Percentiles rank a stretch among this genome's conserved stretches.
Conservation (phyloP, 1,139 yeast species). For the Lodderomyces theae region DNA sequence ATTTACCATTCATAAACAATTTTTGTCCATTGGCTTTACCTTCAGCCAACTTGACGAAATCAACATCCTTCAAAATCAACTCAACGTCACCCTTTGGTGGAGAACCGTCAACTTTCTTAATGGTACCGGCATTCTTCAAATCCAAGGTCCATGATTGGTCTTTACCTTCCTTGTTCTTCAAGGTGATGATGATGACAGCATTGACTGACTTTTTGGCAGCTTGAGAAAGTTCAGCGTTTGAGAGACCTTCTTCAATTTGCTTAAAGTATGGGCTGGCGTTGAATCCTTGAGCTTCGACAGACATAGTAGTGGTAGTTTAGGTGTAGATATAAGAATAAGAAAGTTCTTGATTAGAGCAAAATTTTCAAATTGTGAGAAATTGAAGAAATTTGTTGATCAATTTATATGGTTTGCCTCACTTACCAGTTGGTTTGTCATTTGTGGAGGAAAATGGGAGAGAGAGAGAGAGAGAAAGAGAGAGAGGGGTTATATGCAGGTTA, state of each 20-base stretch:
- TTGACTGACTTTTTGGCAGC: constrained; percentile 53
- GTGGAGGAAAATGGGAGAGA: no score
- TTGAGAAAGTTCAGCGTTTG: constrained; percentile 37
- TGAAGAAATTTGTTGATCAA: constrained; percentile 1
- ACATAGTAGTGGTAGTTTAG: constrained; percentile 11
- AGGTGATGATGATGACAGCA: constrained; percentile 64
- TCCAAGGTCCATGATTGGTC: constrained; percentile 70
- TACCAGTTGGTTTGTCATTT: no score
- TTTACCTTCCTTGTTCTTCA: constrained; percentile 66
- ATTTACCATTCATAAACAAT: constrained; percentile 78
- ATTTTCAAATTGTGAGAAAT: background rate
- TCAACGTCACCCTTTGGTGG: constrained; percentile 65
- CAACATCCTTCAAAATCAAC: constrained; percentile 60
- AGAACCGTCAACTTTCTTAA: constrained; percentile 48
- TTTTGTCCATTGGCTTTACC: constrained; percentile 86
- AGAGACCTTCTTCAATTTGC: constrained; percentile 40
- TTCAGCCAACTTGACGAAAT: constrained; percentile 64
- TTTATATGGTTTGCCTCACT: background rate
- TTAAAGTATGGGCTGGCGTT: constrained; percentile 47
- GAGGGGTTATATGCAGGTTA: background rate
- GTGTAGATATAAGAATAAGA: background rate
- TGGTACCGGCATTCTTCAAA: constrained; percentile 60
- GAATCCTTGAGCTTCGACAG: constrained; percentile 47
- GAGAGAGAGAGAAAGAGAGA: no score
- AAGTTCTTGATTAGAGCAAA: constrained; percentile 3